A percentile compares a stretch with the other conserved stretches of the same genome.
These are phyloP conservation scores for Silene uniflora DNA, from an alignment of 148 eudicot genomes.

Conservation along the genomic window DNA sequence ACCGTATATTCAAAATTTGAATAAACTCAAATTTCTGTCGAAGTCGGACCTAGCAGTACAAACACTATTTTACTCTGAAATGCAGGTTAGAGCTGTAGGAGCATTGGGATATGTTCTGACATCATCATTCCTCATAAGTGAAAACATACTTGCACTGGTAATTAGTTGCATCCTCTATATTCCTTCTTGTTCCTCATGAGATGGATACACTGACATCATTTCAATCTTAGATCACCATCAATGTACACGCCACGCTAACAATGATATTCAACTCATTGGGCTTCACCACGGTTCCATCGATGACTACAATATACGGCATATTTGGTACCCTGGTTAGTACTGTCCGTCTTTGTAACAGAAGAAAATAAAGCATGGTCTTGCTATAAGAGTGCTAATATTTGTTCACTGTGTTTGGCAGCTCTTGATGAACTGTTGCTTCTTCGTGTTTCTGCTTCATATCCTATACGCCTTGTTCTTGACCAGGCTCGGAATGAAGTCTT, in stretches of 20 bases:
- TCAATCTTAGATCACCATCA: constrained; percentile 64
- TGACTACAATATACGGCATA: constrained; percentile 62
- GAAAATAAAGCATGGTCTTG: background rate
- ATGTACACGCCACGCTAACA: constrained; percentile 74
- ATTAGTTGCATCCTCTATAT: constrained; percentile 12
- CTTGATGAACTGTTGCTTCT: constrained; percentile 66
- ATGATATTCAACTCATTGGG: constrained; percentile 59
- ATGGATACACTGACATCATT: background rate
- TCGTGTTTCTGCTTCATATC: constrained; percentile 80
- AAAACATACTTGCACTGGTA: constrained; percentile 93
- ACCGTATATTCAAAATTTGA: background rate
- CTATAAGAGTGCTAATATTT: constrained; percentile 6
- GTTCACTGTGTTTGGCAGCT: constrained; percentile 42
- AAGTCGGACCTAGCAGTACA: background rate
- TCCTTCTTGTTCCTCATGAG: background rate
- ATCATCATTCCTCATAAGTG: constrained; percentile 81
- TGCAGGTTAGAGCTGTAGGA: constrained; percentile 79
- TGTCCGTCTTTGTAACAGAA: background rate
- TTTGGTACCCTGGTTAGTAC: constrained; percentile 73
- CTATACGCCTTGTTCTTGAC: constrained; percentile 69
- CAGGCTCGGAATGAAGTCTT: constrained; percentile 71
- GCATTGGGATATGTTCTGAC: constrained; percentile 72
- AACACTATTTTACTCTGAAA: background rate
- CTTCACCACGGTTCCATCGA: constrained; percentile 61
- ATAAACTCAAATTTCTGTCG: background rate